Base-by-base conservation (phyloP, 2,329 filamentous ascomycete species). In the Tolypocladium inflatum region DNA sequence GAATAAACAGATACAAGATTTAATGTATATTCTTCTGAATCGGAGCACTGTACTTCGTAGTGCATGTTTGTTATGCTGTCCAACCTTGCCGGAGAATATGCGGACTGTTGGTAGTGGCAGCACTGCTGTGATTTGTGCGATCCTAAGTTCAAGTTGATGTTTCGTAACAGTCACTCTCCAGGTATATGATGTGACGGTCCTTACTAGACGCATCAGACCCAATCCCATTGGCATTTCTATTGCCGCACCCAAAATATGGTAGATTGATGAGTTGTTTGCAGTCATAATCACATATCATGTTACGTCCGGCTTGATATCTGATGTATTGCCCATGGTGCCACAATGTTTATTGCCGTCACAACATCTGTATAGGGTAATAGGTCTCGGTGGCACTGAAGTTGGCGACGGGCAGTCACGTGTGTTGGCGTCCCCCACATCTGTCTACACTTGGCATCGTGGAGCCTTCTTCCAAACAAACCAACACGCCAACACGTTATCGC, bases 361-460 rank as follows among this genome's bases (percentile, higher is more conserved):
- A 11, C 11, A 15, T 6, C 5, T 9, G 42, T 48, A 9, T 17
- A 48, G 43, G 43, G 43, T 48, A n/a, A n/a, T n/a, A 48, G 42
- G n/a, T 23, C 10, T 9, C 10, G 21, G 42, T 21, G 8, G 5
- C 13, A 9, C 5, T 13, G 23, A 1, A 5, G 23, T 10, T n/a
- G 45, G 17, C 15, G 17, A n/a, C 10, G 19, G 37, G 10, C 41
- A 52, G 38, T 53, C 56, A 53, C 56, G 48, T 57, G 50, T 17
- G 48, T 37, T 21, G 57, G n/a, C 43, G n/a, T 55, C 19, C 9
- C 13, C 17, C 13, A 8, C 45, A n/a, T 23, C 1, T 19, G 33
- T 56, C 37, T 26, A 48, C 43, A 43, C 53, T 15, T 42, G 55
- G 69, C 64, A 71, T 70, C 52, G 37, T 8, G 15, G 37, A 19